phyloP scores from a whole-genome alignment of 257 asterid species.

The Leonotis leonurus region DNA sequence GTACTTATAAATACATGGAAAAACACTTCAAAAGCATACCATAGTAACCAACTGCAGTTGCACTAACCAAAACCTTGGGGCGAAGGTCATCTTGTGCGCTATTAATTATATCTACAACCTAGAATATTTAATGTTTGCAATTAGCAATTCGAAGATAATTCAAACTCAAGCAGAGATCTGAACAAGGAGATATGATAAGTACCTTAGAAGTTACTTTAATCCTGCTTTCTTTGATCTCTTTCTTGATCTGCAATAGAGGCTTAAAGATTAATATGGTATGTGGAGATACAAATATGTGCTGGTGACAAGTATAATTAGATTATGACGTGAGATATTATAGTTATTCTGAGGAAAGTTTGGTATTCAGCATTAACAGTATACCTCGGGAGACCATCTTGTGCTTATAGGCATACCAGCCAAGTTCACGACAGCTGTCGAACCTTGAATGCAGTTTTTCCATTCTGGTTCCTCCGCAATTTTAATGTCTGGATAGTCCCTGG shows the following conservation, averaged over 20 bases:
- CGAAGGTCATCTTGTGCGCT: constrained; percentile 38
- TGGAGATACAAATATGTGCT: background rate
- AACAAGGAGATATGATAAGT: constrained; percentile 1
- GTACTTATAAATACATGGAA: background rate
- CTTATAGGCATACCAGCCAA: constrained; percentile 90
- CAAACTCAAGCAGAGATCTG: constrained; percentile 2
- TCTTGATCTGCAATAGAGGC: constrained; percentile 64
- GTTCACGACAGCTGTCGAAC: constrained; percentile 90
- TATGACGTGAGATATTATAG: background rate
- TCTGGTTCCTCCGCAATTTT: constrained; percentile 74
- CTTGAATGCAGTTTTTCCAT: constrained; percentile 73
- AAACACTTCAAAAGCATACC: constrained; percentile 34
- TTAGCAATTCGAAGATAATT: background rate
- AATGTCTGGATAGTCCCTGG: constrained; percentile 62
- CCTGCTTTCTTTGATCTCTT: constrained; percentile 86
- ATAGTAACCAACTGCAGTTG: constrained; percentile 86
- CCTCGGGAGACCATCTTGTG: constrained; percentile 93
- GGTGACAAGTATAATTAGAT: too few relatives aligned
- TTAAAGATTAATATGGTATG: constrained; percentile 10
- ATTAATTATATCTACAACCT: constrained; percentile 72
- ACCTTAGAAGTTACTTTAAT: constrained; percentile 71
- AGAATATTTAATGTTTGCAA: background rate
- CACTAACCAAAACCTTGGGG: constrained; percentile 77
- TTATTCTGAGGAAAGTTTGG: background rate
- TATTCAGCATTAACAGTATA: constrained; percentile 16